A percentile compares a stretch with the other conserved stretches of the same genome.
These are phyloP conservation scores for Echinosophora koreensis DNA, from an alignment of 306 rosid genomes.

Conservation along the genomic window DNA sequence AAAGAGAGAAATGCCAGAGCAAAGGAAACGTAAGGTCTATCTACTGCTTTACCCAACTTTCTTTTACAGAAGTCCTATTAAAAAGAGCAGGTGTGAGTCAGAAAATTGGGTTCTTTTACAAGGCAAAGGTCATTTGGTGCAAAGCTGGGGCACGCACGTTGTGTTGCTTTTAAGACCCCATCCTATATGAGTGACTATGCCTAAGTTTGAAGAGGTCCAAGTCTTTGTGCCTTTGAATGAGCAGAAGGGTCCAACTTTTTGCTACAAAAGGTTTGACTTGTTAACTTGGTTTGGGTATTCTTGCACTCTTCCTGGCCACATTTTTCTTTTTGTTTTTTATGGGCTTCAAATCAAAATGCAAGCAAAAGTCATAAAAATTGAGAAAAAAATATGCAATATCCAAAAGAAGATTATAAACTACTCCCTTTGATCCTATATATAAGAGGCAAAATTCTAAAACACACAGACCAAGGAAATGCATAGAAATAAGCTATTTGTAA, in stretches of 20 bases:
- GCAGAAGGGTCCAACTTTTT: constrained; percentile 54
- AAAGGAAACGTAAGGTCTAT: constrained; percentile 53
- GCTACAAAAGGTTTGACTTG: constrained; percentile 81
- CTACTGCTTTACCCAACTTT: constrained; percentile 45
- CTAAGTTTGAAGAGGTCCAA: constrained; percentile 58
- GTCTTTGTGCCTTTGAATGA: constrained; percentile 41
- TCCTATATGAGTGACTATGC: constrained; percentile 43
- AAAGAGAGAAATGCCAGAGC: constrained; percentile 42
- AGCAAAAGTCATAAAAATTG: constrained; percentile 5
- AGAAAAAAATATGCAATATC: not conserved
- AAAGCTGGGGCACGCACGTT: constrained; percentile 70
- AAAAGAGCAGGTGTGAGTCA: constrained; percentile 54
- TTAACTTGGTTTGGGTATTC: constrained; percentile 46
- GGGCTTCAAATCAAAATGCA: constrained; percentile 41
- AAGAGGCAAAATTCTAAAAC: no score
- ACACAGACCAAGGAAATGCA: no score
- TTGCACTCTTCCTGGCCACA: constrained; percentile 36
- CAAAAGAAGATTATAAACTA: not conserved
- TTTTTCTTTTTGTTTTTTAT: constrained; percentile 1
- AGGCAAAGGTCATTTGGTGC: constrained; percentile 61
- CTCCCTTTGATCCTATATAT: no score
- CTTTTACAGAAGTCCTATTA: constrained; percentile 54
- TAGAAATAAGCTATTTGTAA: no score
- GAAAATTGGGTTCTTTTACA: constrained; percentile 71
- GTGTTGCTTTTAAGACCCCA: constrained; percentile 52